Conservation (phyloP, 2,329 filamentous ascomycete species). For the Sporothrix pallida region DNA sequence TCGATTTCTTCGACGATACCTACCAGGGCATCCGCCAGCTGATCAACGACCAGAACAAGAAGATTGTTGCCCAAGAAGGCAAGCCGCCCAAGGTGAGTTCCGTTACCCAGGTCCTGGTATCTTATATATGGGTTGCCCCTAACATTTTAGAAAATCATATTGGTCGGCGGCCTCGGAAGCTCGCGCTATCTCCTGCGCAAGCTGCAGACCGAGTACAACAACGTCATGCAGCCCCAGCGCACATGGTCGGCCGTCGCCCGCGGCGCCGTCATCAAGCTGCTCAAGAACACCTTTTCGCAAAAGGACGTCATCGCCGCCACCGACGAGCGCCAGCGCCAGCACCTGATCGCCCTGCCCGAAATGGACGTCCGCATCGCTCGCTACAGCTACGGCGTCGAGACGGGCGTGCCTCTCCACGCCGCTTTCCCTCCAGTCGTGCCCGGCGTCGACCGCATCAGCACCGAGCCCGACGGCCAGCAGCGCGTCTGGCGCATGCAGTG, state of each 20-base stretch:
- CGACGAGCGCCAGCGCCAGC: slow-evolving; percentile 18
- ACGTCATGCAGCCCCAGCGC: slow-evolving; percentile 56
- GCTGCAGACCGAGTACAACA: slow-evolving; percentile 45
- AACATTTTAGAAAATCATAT: slow-evolving; percentile 55
- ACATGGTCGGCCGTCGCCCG: slow-evolving; percentile 59
- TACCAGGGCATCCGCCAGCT: slow-evolving; percentile 53
- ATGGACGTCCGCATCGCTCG: slow-evolving; percentile 32
- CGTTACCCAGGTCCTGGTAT: not conserved
- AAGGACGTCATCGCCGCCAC: slow-evolving; percentile 2
- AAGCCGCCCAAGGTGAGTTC: slow-evolving; percentile 35
- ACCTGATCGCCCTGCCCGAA: slow-evolving; percentile 24
- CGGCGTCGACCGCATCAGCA: slow-evolving; percentile 13
- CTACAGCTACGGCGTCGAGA: slow-evolving; percentile 34
- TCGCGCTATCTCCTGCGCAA: slow-evolving; percentile 52
- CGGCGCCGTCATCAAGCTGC: slow-evolving; percentile 55
- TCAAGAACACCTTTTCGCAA: slow-evolving; percentile 28
- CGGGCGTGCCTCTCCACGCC: slow-evolving; percentile 26
- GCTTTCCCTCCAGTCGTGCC: slow-evolving; percentile 21
- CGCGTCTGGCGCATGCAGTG: slow-evolving; percentile 36
- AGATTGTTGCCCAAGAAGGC: slow-evolving; percentile 21
- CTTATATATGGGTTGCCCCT: slow-evolving; percentile 21
- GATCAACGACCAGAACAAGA: slow-evolving; percentile 39
- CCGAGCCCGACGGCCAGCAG: slow-evolving; percentile 22
- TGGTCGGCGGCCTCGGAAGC: slow-evolving; percentile 58
- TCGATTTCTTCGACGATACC: slow-evolving; percentile 47